Percentiles rank a stretch among this genome's conserved stretches.
Conservation (phyloP, 768 basidiomycete genomes). For the Xanthoconium purpureum region DNA sequence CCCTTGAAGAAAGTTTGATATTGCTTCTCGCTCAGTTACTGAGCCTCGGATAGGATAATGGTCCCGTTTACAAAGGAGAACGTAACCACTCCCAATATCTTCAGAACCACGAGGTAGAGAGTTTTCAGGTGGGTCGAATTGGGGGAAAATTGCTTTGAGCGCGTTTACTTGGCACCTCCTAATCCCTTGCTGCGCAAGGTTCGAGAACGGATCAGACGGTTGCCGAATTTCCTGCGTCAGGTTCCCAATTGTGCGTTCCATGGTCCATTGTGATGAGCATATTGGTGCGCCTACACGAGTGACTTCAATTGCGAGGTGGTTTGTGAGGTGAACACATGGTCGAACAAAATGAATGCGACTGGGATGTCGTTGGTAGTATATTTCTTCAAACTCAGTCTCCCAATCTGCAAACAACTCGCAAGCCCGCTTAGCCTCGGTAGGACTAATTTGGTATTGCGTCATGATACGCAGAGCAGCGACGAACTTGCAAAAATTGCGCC, state of each 20-base stretch:
- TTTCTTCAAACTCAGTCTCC: neutral
- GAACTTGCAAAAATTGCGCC: slow-evolving; percentile 6
- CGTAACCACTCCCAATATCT: neutral
- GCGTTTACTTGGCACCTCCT: neutral
- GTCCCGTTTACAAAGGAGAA: neutral
- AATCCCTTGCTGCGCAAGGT: neutral
- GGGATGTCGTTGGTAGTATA: neutral
- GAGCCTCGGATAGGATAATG: neutral
- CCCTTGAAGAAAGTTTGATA: neutral
- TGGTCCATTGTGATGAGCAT: too few relatives aligned
- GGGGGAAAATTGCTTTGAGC: neutral
- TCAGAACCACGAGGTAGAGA: neutral
- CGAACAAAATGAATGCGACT: neutral
- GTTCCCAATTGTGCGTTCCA: neutral
- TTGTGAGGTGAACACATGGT: neutral
- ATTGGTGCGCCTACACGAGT: neutral
- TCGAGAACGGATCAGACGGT: neutral
- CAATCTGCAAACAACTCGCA: neutral
- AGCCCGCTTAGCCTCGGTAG: neutral
- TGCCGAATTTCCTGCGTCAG: neutral
- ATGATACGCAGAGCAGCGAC: neutral
- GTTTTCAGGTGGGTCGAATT: neutral
- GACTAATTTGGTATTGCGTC: neutral
- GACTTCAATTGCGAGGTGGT: neutral
- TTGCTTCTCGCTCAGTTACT: neutral